These are phyloP conservation scores for Meripilus lineatus DNA, from an alignment of 1,284 basidiomycete genomes.

Conservation along the genomic window DNA sequence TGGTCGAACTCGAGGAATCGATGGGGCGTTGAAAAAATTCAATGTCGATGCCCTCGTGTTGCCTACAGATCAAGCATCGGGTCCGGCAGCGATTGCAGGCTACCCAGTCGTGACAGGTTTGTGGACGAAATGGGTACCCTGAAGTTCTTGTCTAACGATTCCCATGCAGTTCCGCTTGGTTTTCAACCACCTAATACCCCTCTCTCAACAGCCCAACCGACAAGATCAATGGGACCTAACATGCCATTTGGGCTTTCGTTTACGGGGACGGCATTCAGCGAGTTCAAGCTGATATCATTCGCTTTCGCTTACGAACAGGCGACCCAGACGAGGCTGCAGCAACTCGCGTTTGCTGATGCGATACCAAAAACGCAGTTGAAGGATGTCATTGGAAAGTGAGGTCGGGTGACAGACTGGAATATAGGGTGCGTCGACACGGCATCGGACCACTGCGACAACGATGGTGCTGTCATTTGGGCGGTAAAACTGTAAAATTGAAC, in stretches of 20 bases:
- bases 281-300: slow-evolving; percentile 40
- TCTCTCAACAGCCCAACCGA: slow-evolving; percentile 28
- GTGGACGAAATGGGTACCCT: no score
- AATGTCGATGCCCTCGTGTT: slow-evolving; percentile 41
- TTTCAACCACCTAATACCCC: slow-evolving; percentile 34
- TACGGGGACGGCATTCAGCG: slow-evolving; percentile 46
- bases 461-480: no score
- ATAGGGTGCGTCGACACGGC: background rate
- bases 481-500: no score
- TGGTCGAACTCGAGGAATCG: slow-evolving; percentile 39
- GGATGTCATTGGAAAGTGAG: slow-evolving; percentile 31
- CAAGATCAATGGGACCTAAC: slow-evolving; percentile 32
- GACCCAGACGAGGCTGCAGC: slow-evolving; percentile 38
- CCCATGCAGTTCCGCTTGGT: slow-evolving; percentile 39
- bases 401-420: no score
- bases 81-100: slow-evolving; percentile 35
- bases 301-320: slow-evolving; percentile 55
- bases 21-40: slow-evolving; percentile 36
- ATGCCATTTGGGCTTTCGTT: slow-evolving; percentile 48
- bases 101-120: slow-evolving; percentile 37
- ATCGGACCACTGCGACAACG: no score
- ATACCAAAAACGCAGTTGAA: slow-evolving; percentile 46
- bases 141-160: slow-evolving; percentile 5
- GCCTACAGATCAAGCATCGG: slow-evolving; percentile 29
- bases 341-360: slow-evolving; percentile 39